phyloP scores from a whole-genome alignment of 2,329 filamentous ascomycete species.

The Alternaria arbusti region DNA sequence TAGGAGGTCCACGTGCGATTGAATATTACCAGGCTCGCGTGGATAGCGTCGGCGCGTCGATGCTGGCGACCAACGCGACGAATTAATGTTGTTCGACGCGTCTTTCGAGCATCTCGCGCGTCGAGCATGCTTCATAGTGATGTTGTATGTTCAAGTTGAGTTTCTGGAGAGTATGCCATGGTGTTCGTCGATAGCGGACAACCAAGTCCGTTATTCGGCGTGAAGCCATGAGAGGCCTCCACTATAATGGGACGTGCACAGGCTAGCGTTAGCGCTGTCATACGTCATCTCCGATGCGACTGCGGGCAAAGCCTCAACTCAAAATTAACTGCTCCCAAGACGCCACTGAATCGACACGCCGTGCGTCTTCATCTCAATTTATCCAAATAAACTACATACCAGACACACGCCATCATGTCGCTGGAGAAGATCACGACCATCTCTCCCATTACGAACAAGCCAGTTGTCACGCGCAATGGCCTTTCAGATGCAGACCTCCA shows the following conservation, averaged over 20 bases:
- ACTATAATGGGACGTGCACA: slow-evolving; percentile 9
- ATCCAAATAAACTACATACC: slow-evolving; percentile 11
- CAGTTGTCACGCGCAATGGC: slow-evolving; percentile 79
- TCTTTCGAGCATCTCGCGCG: not conserved
- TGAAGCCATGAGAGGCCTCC: slow-evolving; percentile 12
- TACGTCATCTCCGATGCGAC: slow-evolving; percentile 23
- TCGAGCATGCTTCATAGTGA: not conserved
- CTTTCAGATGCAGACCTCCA: slow-evolving; percentile 73
- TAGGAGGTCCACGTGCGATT: not conserved
- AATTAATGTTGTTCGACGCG: not conserved
- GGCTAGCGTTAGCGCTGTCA: slow-evolving; percentile 8
- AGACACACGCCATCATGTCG: slow-evolving; percentile 51
- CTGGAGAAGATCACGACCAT: slow-evolving; percentile 74
- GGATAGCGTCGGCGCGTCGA: not conserved
- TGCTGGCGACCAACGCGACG: not conserved
- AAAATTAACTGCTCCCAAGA: slow-evolving; percentile 23
- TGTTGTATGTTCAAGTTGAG: not conserved
- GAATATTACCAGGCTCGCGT: slow-evolving; percentile 10
- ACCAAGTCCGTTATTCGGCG: slow-evolving; percentile 14
- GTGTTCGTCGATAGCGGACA: not conserved
- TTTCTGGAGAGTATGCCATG: not conserved
- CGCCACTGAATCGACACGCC: slow-evolving; percentile 11
- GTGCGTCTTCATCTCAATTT: slow-evolving; percentile 23
- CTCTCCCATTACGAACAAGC: slow-evolving; percentile 86
- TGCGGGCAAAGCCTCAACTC: slow-evolving; percentile 15